phyloP scores from a whole-genome alignment of 2,329 filamentous ascomycete genomes.

The Plectosphaerella plurivora region DNA sequence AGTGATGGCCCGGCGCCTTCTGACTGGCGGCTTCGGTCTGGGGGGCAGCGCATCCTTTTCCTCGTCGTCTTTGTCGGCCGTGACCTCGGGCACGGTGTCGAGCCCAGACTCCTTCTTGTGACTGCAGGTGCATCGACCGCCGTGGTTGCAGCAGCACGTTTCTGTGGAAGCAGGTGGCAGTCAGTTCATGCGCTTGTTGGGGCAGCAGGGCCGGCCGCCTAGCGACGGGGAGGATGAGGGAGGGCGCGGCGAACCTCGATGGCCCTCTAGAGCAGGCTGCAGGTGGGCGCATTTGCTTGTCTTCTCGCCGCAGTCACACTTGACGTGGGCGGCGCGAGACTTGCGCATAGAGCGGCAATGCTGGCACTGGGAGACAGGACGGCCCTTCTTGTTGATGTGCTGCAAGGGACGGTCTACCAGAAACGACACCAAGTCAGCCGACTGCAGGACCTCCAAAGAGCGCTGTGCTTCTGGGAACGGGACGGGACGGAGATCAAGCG shows the following conservation, averaged over 20 bases:
- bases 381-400: constrained; percentile 96
- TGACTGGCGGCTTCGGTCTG: constrained; percentile 36
- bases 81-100: constrained; percentile 61
- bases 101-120: constrained; percentile 57
- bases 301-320: constrained; percentile 97
- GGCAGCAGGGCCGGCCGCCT: neutral
- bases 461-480: neutral
- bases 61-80: constrained; percentile 37
- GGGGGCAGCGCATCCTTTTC: constrained; percentile 27
- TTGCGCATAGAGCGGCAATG: constrained; percentile 97
- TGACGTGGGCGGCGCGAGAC: constrained; percentile 88
- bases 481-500: constrained; percentile 22
- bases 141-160: constrained; percentile 68
- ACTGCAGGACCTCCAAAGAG: constrained; percentile 7
- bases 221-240: constrained; percentile 10
- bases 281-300: constrained; percentile 64
- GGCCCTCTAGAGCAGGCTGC: constrained; percentile 52
- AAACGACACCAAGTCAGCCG: constrained; percentile 14
- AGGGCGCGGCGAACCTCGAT: constrained; percentile 50
- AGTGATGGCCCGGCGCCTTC: constrained; percentile 56
- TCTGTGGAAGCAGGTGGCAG: constrained; percentile 31
- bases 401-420: constrained; percentile 77
- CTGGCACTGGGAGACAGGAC: constrained; percentile 94
- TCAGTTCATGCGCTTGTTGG: neutral
- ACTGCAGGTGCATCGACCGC: constrained; percentile 60